Evolutionary conservation across 2,329 filamentous ascomycete genomes (phyloP).

Genomic region (Huntiella moniliformis): DNA sequence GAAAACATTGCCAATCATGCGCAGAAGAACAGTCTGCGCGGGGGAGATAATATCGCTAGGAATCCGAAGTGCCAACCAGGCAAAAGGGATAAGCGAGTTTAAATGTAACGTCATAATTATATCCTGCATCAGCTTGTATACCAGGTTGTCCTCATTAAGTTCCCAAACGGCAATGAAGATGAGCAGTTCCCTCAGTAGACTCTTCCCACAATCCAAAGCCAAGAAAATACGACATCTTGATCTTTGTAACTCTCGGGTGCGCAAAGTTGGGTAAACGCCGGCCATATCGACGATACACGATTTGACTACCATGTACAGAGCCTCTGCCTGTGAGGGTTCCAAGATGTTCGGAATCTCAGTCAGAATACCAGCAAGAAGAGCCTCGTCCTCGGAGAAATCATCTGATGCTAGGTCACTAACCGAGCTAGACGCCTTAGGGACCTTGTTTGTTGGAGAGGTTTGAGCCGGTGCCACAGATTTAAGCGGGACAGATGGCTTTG

Average conservation of each 20-base stretch:
- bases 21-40: conserved; percentile 80
- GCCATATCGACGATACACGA: conserved; percentile 76
- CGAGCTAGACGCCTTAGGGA: conserved; percentile 9
- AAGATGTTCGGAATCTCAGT: conserved; percentile 91
- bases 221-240: conserved; percentile 78
- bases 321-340: conserved; percentile 87
- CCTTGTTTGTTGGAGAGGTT: neutral
- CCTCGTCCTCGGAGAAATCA: conserved; percentile 51
- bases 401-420: conserved; percentile 33
- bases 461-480: no score
- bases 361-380: conserved; percentile 62
- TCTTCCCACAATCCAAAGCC: conserved; percentile 76
- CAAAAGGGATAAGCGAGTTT: conserved; percentile 75
- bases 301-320: conserved; percentile 92
- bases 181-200: conserved; percentile 71
- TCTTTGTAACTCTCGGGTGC: conserved; percentile 60
- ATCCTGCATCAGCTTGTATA: conserved; percentile 91
- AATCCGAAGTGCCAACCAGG: conserved; percentile 79
- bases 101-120: conserved; percentile 87
- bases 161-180: conserved; percentile 98
- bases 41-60: conserved; percentile 93
- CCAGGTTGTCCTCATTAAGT: conserved; percentile 77
- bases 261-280: conserved; percentile 21
- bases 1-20: conserved; percentile 39
- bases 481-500: no score